phyloP scores from a whole-genome alignment of 116 monocot genomes.

The Phalaenopsis hybrid region DNA sequence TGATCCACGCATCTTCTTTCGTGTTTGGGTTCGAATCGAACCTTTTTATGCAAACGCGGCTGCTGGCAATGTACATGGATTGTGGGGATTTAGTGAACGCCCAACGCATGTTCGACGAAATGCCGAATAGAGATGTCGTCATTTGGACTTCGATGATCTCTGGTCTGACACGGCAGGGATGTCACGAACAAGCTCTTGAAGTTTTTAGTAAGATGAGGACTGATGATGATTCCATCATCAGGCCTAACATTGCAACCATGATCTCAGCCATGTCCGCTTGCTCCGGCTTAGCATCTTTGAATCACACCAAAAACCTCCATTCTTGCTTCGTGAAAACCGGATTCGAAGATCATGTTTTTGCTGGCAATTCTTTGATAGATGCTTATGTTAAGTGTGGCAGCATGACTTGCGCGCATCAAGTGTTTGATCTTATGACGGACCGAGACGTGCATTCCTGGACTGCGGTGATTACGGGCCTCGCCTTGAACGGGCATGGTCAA shows the following conservation, averaged over 20 bases:
- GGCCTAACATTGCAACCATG: conserved; percentile 46
- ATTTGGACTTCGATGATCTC: conserved; percentile 58
- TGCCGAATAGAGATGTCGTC: conserved; percentile 42
- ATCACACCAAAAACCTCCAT: conserved; percentile 31
- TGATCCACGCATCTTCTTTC: conserved; percentile 28
- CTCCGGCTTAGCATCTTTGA: conserved; percentile 36
- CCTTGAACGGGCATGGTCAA: conserved; percentile 39
- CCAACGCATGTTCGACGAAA: conserved; percentile 27
- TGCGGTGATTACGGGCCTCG: conserved; percentile 36
- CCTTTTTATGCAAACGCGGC: conserved; percentile 37
- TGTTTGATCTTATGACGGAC: conserved; percentile 28
- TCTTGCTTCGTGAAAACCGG: conserved; percentile 37
- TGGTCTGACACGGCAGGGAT: conserved; percentile 17
- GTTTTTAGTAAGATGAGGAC: conserved; percentile 42
- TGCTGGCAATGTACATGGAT: conserved; percentile 41
- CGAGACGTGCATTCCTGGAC: conserved; percentile 65
- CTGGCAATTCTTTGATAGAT: conserved; percentile 51
- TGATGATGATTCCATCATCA: not conserved
- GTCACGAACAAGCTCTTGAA: conserved; percentile 21
- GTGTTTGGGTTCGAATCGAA: conserved; percentile 25
- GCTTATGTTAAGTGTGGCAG: conserved; percentile 56
- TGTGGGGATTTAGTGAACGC: conserved; percentile 21
- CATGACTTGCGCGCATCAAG: conserved; percentile 12
- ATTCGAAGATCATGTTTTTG: conserved; percentile 20
- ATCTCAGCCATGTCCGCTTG: conserved; percentile 35